phyloP scores from a whole-genome alignment of 2,329 filamentous ascomycete genomes.

The Sclerotinia trifoliorum region DNA sequence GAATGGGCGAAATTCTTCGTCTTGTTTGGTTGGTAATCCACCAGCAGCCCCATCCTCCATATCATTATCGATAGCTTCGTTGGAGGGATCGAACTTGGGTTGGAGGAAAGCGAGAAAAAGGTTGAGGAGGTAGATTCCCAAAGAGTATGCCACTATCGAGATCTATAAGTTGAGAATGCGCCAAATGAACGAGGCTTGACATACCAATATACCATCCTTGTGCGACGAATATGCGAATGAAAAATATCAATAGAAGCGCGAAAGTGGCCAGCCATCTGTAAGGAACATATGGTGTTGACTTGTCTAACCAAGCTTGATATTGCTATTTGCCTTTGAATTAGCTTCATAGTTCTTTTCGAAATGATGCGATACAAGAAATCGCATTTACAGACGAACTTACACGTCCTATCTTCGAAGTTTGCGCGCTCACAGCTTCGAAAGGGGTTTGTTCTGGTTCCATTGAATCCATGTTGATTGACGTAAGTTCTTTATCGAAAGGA shows the following conservation, averaged over 20 bases:
- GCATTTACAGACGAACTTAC: constrained; percentile 49
- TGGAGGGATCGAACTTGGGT: constrained; percentile 97
- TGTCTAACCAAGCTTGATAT: constrained; percentile 93
- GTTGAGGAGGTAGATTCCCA: constrained; percentile 98
- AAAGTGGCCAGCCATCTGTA: constrained; percentile 92
- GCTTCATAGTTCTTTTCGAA: not conserved
- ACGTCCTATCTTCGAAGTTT: constrained; percentile 72
- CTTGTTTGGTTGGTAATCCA: constrained; percentile 85
- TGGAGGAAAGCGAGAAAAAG: constrained; percentile 98
- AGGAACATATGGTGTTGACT: constrained; percentile 82
- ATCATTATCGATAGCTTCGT: constrained; percentile 85
- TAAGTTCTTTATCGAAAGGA: not conserved
- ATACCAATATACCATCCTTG: constrained; percentile 99
- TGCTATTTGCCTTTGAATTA: constrained; percentile 53
- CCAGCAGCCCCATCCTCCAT: constrained; percentile 89
- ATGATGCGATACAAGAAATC: constrained; percentile 1
- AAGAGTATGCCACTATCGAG: constrained; percentile 81
- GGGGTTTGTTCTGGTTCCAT: constrained; percentile 86
- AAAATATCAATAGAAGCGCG: constrained; percentile 74
- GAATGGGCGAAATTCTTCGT: constrained; percentile 97
- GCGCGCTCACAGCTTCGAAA: constrained; percentile 84
- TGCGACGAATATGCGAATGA: constrained; percentile 81
- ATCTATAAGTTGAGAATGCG: constrained; percentile 1
- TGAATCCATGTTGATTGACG: constrained; percentile 65
- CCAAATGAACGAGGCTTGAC: constrained; percentile 28